Evolutionary conservation across 192 early-diverging fungal species (phyloP).

Genomic region (Coemansia sp.): DNA sequence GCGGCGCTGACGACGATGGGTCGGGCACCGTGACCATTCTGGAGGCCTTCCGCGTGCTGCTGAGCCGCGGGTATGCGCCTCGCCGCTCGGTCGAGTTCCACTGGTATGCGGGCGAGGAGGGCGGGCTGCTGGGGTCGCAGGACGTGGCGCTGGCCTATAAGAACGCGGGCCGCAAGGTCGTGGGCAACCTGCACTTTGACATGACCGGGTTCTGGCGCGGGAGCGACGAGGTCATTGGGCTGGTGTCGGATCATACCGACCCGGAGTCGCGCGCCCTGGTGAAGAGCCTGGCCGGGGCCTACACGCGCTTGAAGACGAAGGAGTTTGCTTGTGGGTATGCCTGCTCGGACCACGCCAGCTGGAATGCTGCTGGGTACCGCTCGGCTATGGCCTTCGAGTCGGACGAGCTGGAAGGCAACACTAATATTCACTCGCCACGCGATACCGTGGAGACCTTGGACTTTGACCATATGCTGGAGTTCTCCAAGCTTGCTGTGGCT

Average conservation of each 20-base stretch:
- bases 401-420: conserved; percentile 69
- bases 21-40: conserved; percentile 88
- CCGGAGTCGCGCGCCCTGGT: conserved; percentile 56
- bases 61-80: conserved; percentile 67
- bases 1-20: conserved; percentile 88
- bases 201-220: conserved; percentile 91
- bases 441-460: conserved; percentile 76
- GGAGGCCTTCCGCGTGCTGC: conserved; percentile 77
- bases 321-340: conserved; percentile 87
- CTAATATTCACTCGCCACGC: conserved; percentile 77
- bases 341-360: conserved; percentile 89
- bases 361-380: conserved; percentile 83
- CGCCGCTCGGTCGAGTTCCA: conserved; percentile 89
- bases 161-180: conserved; percentile 57
- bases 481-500: conserved; percentile 76
- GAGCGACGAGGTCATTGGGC: conserved; percentile 67
- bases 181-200: conserved; percentile 84
- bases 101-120: conserved; percentile 92
- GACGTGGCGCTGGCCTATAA: conserved; percentile 73
- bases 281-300: conserved; percentile 58
- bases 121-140: conserved; percentile 85
- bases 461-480: conserved; percentile 88
- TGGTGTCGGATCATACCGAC: conserved; percentile 83
- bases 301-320: conserved; percentile 64
- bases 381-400: conserved; percentile 82